A percentile compares a stretch with the other conserved stretches of the same genome.
phyloP scores from a whole-genome alignment of 768 basidiomycete genomes.

The Suillus discolor region DNA sequence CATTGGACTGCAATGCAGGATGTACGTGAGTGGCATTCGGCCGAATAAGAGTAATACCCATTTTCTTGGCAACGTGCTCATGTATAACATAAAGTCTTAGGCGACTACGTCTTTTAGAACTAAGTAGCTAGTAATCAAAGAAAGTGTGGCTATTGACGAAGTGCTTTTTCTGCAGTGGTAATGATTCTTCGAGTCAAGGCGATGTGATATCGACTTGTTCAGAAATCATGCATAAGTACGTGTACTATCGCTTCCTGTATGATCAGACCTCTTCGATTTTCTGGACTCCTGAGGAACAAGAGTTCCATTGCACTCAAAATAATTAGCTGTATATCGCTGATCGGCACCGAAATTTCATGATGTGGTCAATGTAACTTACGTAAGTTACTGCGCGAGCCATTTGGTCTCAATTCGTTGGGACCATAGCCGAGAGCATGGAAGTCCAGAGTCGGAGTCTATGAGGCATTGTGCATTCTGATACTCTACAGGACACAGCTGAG shows the following conservation, averaged over 20 bases:
- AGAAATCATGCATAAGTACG: not conserved
- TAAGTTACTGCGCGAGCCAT: no score
- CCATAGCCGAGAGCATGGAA: no score
- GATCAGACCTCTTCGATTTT: not conserved
- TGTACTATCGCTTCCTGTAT: not conserved
- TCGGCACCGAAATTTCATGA: no score
- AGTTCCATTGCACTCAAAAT: not conserved
- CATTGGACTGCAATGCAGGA: no score
- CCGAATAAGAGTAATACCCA: not conserved
- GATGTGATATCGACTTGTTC: not conserved
- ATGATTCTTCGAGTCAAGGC: not conserved
- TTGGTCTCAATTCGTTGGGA: no score
- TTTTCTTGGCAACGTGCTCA: not conserved
- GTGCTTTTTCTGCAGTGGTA: no score
- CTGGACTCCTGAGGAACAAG: not conserved
- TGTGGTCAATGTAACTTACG: no score
- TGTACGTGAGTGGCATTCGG: no score
- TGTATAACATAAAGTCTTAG: not conserved
- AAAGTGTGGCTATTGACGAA: not conserved
- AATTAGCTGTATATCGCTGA: not conserved
- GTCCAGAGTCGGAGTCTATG: no score
- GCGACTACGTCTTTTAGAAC: not conserved
- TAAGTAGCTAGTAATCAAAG: not conserved
- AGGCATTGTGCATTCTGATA: no score
- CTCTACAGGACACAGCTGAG: no score